Evolutionary conservation across 1,139 yeast species (phyloP).

Genomic region (Yamadazyma jaroonii): DNA sequence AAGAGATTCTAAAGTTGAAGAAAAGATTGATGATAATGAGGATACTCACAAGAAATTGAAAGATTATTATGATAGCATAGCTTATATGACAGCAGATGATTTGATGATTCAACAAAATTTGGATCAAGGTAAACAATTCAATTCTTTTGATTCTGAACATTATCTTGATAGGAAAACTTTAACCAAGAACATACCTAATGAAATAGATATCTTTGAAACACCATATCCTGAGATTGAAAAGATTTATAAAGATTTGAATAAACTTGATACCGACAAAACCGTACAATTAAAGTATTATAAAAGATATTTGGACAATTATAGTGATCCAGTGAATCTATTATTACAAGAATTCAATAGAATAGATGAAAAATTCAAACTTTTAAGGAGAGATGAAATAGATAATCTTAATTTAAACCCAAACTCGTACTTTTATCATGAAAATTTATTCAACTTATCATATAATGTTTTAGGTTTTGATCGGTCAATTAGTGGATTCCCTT

Average conservation of each 20-base stretch:
- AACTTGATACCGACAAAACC: slow-evolving; percentile 37
- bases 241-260: slow-evolving; percentile 29
- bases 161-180: slow-evolving; percentile 34
- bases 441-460: slow-evolving; percentile 33
- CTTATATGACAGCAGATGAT: slow-evolving; percentile 41
- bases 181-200: slow-evolving; percentile 37
- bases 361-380: slow-evolving; percentile 31
- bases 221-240: slow-evolving; percentile 27
- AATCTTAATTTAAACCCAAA: slow-evolving; percentile 27
- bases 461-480: slow-evolving; percentile 47
- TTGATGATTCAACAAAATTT: slow-evolving; percentile 35
- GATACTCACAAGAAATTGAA: slow-evolving; percentile 6
- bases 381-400: slow-evolving; percentile 35
- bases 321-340: slow-evolving; percentile 31
- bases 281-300: slow-evolving; percentile 40
- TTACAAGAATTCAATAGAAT: slow-evolving; percentile 39
- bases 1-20: background rate
- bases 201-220: slow-evolving; percentile 31
- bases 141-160: slow-evolving; percentile 34
- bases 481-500: slow-evolving; percentile 39
- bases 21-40: background rate
- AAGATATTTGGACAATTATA: slow-evolving; percentile 29
- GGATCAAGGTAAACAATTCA: slow-evolving; percentile 36
- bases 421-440: slow-evolving; percentile 27
- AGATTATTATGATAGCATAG: slow-evolving; percentile 28